A percentile compares a stretch with the other conserved stretches of the same genome.
Conservation (phyloP, 148 eudicot genomes). For the Rhododendron ovatum region DNA sequence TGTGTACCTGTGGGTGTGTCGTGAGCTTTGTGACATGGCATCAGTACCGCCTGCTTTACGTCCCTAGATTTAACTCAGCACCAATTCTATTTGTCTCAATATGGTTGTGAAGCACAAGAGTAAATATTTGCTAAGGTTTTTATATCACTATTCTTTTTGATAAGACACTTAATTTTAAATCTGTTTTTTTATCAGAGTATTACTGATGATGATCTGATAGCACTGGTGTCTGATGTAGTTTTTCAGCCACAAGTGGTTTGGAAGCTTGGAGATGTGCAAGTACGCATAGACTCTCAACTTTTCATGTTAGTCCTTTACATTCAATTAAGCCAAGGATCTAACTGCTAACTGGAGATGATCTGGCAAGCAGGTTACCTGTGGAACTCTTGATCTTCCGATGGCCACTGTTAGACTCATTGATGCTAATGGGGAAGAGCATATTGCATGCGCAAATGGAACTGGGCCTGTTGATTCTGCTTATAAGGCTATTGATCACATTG, state of each 20-base stretch:
- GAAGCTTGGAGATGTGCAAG: conserved; percentile 92
- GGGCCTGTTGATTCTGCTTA: conserved; percentile 98
- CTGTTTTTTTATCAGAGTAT: conserved; percentile 37
- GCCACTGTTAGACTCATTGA: conserved; percentile 78
- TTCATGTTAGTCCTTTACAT: not conserved
- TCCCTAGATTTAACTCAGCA: not conserved
- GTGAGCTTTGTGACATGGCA: not conserved
- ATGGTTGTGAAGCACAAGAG: not conserved
- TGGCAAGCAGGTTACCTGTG: conserved; percentile 68
- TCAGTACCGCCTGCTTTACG: not conserved
- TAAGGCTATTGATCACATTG: conserved; percentile 85
- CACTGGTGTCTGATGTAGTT: conserved; percentile 76
- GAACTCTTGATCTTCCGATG: conserved; percentile 91
- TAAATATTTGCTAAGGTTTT: not conserved
- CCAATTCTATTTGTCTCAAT: not conserved
- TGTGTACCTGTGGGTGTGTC: not conserved
- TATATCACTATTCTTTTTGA: not conserved
- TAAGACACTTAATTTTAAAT: not conserved
- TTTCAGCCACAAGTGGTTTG: conserved; percentile 88
- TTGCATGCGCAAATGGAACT: conserved; percentile 80
- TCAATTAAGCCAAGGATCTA: not conserved
- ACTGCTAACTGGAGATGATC: not conserved
- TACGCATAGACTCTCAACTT: conserved; percentile 12
- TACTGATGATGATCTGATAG: conserved; percentile 83
- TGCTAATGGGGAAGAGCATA: conserved; percentile 65